Base-by-base conservation (phyloP, 2,329 filamentous ascomycete genomes). In the Trichoderma koningiopsis region DNA sequence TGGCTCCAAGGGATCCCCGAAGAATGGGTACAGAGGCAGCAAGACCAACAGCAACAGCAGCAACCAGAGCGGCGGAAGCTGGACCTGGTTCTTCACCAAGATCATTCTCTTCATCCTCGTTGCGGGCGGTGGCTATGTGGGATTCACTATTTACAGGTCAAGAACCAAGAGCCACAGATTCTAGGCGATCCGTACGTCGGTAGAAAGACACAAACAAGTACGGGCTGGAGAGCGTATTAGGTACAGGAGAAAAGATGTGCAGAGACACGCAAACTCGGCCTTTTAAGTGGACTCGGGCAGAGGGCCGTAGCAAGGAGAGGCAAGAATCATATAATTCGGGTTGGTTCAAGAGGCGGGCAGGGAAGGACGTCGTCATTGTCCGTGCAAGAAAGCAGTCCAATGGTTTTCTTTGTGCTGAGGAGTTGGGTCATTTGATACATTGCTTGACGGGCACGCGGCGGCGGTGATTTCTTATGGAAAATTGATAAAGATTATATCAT, bases 111-210 rank as follows among this genome's bases (percentile, higher is more conserved):
- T 97, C 80, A 83, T 92, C 72, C 79, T 90, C 35, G 87, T 89
- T 19, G 75, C 91, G 56, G 92, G 86, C 11, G 94, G 92, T 73
- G 92, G 79, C 5, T 99, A 98, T 79, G 89, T 94, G 56, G 95
- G 93, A 33, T 98, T 87, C 79, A 97, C 94, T 7, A 87, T 91
- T 57, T 99, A 92, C 82, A 88, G 94, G 77, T 81, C 91, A 72
- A 89, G 86, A 80, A 84, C 83, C 79, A 88, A 87, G 78, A 84
- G 82, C 72, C 86, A 88, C 78, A 82, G 87, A 35, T 89, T 89
- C 75, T 89, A 80, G 77, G 16, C 59, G 43, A 19, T 6, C 24
- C 40, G 5, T 27, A 31, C 29, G n/a, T 47, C 52, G 52, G 29
- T n/a, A 27, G 16, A 31, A n/a, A 16, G 52, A 31, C 31, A 31